A percentile compares a stretch with the other conserved stretches of the same genome.
Evolutionary conservation across 2,329 filamentous ascomycete species (phyloP).

Genomic region (Diplocarpon rosae): DNA sequence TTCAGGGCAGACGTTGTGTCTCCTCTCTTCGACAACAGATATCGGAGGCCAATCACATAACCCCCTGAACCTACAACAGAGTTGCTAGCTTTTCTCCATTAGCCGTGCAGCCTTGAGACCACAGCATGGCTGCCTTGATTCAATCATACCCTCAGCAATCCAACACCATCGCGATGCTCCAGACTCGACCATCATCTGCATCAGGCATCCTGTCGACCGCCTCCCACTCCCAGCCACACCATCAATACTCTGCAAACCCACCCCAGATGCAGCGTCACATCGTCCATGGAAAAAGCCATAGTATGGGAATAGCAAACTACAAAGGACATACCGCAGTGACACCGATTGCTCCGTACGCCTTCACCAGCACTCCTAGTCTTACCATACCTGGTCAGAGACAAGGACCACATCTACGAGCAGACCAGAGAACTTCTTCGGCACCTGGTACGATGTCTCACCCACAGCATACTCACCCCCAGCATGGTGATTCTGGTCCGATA

Average conservation of each 20-base stretch:
- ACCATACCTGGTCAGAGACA: conserved; percentile 33
- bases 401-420: conserved; percentile 41
- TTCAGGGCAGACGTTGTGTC: not conserved
- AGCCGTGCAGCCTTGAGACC: conserved; percentile 10
- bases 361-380: conserved; percentile 58
- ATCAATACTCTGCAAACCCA: conserved; percentile 37
- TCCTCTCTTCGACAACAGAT: conserved; percentile 1
- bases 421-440: conserved; percentile 43
- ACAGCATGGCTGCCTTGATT: conserved; percentile 73
- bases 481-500: conserved; percentile 26
- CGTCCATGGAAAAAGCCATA: conserved; percentile 40
- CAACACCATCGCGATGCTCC: conserved; percentile 63
- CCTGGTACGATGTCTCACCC: conserved; percentile 28
- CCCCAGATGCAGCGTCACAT: conserved; percentile 38
- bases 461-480: conserved; percentile 27
- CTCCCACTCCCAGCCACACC: conserved; percentile 27
- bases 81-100: conserved; percentile 19
- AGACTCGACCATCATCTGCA: conserved; percentile 57
- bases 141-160: conserved; percentile 71
- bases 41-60: conserved; percentile 13
- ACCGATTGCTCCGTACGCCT: conserved; percentile 67
- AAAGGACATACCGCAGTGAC: conserved; percentile 38
- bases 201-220: conserved; percentile 36
- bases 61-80: conserved; percentile 10
- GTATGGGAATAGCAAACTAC: conserved; percentile 36